Evolutionary conservation across 2,329 filamentous ascomycete species (phyloP).

Genomic region (Pyricularia sp.): DNA sequence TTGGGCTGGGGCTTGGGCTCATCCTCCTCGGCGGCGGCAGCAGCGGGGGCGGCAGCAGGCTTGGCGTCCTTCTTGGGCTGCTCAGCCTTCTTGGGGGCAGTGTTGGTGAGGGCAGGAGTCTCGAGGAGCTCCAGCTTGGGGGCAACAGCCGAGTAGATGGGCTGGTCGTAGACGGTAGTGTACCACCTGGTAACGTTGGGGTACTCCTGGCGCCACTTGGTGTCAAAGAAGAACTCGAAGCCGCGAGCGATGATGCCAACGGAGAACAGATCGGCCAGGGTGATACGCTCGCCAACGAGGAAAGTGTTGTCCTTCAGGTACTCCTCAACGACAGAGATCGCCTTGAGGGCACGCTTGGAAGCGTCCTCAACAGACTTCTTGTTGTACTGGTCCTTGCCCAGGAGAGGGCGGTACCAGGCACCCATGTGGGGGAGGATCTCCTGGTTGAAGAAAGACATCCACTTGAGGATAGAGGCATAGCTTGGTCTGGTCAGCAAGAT

Average conservation of each 20-base stretch:
- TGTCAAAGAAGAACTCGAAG: slow-evolving; percentile 92
- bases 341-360: slow-evolving; percentile 59
- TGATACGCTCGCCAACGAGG: slow-evolving; percentile 95
- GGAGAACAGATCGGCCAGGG: slow-evolving; percentile 87
- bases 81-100: slow-evolving; percentile 69
- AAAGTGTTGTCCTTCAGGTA: slow-evolving; percentile 91
- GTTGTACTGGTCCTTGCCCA: slow-evolving; percentile 82
- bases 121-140: slow-evolving; percentile 72
- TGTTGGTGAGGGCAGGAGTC: slow-evolving; percentile 63
- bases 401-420: slow-evolving; percentile 78
- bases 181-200: slow-evolving; percentile 91
- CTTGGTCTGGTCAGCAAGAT: slow-evolving; percentile 22
- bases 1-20: slow-evolving; percentile 55
- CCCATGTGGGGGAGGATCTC: slow-evolving; percentile 69
- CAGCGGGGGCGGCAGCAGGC: slow-evolving; percentile 25
- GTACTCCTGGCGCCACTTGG: slow-evolving; percentile 73
- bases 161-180: slow-evolving; percentile 86
- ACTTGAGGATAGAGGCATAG: slow-evolving; percentile 94
- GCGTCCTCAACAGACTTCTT: slow-evolving; percentile 91
- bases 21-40: slow-evolving; percentile 34
- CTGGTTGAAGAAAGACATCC: slow-evolving; percentile 93
- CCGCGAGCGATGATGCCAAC: slow-evolving; percentile 72
- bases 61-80: slow-evolving; percentile 48
- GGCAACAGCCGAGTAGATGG: slow-evolving; percentile 76
- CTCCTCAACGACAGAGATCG: slow-evolving; percentile 66